Conservation (phyloP, 2,329 filamentous ascomycete genomes). For the Alternaria sp. region DNA sequence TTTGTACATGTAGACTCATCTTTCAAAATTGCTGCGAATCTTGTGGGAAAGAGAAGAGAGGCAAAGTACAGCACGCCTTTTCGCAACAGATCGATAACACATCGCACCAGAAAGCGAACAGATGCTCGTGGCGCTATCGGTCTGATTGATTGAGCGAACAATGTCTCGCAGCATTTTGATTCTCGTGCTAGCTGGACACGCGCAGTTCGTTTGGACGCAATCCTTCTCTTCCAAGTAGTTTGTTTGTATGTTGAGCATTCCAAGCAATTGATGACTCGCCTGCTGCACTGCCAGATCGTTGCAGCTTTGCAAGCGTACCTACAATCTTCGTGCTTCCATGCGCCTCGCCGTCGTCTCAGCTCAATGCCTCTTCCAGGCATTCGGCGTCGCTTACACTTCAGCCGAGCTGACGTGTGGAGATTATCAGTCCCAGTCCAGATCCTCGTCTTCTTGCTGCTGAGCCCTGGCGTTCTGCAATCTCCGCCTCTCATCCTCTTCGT, state of each 20-base stretch:
- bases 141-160: not conserved
- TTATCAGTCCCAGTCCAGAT: constrained; percentile 60
- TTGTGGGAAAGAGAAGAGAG: not conserved
- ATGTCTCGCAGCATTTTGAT: not conserved
- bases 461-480: constrained; percentile 39
- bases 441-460: constrained; percentile 48
- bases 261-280: not conserved
- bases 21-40: not conserved
- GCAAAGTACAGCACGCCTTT: not conserved
- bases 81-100: not conserved
- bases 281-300: not conserved
- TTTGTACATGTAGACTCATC: not conserved
- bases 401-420: not conserved
- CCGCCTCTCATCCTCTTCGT: constrained; percentile 49
- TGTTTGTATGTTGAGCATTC: not conserved
- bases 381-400: not conserved
- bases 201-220: not conserved
- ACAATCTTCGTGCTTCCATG: not conserved
- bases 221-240: not conserved
- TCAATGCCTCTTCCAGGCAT: not conserved
- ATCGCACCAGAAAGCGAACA: not conserved
- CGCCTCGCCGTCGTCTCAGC: not conserved
- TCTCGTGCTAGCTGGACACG: not conserved
- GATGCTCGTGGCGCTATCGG: not conserved
- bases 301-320: not conserved